Base-by-base conservation (phyloP, 2,329 filamentous ascomycete genomes). In the Neofusicoccum cordaticola region DNA sequence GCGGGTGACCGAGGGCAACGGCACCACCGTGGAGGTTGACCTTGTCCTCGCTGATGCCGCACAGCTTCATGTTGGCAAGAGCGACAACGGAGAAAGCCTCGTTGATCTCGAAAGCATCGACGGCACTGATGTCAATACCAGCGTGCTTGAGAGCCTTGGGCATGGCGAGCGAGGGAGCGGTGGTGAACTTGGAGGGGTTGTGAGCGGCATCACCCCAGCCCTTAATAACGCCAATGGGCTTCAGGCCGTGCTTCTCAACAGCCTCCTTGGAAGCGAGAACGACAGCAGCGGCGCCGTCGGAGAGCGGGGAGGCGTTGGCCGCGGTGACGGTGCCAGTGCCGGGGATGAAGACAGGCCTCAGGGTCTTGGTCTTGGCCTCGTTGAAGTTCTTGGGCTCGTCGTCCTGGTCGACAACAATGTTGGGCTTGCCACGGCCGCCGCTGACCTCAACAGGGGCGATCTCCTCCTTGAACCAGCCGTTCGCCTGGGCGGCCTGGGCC, bases 101-200 rank as follows among this genome's bases (percentile, higher is more conserved):
- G 84, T 99, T 99, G 85, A 99, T 97, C 85, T 99, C 95, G 79
- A 95, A 99, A 71, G 88, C 95, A 74, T 98, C 94, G 65, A 99
- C 85, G 66, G 91, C 85, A 68, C 89, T 87, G 71, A 88, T 85
- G 65, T 87, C 86, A 67, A 99, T 82, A 68, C 91, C 91, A 67
- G 95, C 95, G 81, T 99, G 94, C 85, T 94, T 93, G 75, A 99
- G 87, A 65, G 95, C 95, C 85, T 98, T 99, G 77, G 95, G 95
- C 72, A 99, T 96, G 69, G 95, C 95, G 64, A 98, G 86, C 19
- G 95, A 87, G 9, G 95, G 95, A 8, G 95, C 90, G 56, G 93
- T 95, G 70, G 95, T 99, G 86, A 99, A 99, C 78, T 95, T 95
- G 82, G 90, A 91, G 45, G 95, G 94, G 75, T 91, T 88, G 70